These are phyloP conservation scores for Diplodia intermedia DNA, from an alignment of 2,329 filamentous ascomycete genomes.

Conservation along the genomic window DNA sequence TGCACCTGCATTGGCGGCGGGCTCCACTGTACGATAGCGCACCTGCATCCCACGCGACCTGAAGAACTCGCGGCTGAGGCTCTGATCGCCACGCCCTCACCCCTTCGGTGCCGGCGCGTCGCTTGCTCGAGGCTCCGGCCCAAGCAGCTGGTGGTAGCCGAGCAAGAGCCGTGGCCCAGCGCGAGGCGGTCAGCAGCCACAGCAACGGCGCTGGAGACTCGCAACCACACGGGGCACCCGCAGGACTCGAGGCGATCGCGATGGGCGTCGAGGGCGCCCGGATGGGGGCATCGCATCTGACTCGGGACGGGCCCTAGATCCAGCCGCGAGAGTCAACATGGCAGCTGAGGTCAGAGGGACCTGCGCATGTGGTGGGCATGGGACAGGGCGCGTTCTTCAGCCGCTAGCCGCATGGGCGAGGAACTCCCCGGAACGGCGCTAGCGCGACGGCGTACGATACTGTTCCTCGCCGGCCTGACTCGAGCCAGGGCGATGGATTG, in stretches of 20 bases:
- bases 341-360: conserved; percentile 16
- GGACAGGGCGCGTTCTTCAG: background rate
- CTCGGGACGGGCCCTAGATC: conserved; percentile 1
- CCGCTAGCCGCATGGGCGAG: conserved; percentile 5
- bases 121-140: too few relatives aligned
- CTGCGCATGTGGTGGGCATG: conserved; percentile 17
- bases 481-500: background rate
- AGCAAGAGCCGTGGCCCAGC: background rate
- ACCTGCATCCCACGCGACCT: conserved; percentile 8
- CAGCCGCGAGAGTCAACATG: background rate
- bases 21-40: background rate
- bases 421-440: background rate
- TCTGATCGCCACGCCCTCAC: conserved; percentile 3
- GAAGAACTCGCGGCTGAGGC: background rate
- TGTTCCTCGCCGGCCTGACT: conserved; percentile 18
- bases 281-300: conserved; percentile 2
- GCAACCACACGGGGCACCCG: background rate
- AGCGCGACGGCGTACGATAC: conserved; percentile 14
- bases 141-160: background rate
- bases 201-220: background rate
- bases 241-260: background rate
- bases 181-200: background rate
- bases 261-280: conserved; percentile 4
- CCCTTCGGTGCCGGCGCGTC: background rate
- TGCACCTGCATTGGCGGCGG: background rate